These are phyloP conservation scores for Rhododendron ferrugineum DNA, from an alignment of 148 eudicot species.

Conservation along the genomic window DNA sequence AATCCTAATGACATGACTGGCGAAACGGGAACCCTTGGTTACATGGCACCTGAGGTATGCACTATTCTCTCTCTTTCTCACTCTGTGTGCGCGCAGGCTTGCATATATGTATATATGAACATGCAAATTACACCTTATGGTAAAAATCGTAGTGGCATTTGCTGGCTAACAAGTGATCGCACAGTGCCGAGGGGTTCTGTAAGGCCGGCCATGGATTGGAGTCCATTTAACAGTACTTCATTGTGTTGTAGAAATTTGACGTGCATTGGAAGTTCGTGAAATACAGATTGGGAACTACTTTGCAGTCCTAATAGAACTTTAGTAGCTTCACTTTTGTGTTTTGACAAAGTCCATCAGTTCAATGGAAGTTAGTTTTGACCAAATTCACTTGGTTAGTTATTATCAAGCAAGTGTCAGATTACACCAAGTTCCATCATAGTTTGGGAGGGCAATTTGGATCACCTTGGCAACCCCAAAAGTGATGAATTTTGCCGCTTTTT, in stretches of 20 bases:
- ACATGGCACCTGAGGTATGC: slow-evolving; percentile 93
- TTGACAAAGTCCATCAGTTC: background rate
- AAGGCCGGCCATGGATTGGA: background rate
- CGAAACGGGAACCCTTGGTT: slow-evolving; percentile 90
- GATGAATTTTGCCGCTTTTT: background rate
- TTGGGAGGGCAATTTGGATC: background rate
- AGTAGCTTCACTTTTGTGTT: background rate
- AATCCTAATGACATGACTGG: slow-evolving; percentile 95
- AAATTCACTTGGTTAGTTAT: background rate
- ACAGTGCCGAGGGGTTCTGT: background rate
- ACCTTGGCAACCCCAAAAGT: background rate
- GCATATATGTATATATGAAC: background rate
- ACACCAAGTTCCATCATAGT: background rate
- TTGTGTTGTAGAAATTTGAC: background rate
- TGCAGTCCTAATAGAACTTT: background rate
- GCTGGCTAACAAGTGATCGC: background rate
- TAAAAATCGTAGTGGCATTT: background rate
- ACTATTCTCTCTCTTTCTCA: background rate
- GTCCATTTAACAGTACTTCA: background rate
- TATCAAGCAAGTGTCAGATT: background rate
- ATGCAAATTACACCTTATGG: background rate
- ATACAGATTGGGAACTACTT: background rate
- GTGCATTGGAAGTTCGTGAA: background rate
- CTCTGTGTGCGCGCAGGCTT: background rate
- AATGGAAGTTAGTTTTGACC: background rate